phyloP scores from a whole-genome alignment of 2,329 filamentous ascomycete genomes.

The Aureobasidium musti region DNA sequence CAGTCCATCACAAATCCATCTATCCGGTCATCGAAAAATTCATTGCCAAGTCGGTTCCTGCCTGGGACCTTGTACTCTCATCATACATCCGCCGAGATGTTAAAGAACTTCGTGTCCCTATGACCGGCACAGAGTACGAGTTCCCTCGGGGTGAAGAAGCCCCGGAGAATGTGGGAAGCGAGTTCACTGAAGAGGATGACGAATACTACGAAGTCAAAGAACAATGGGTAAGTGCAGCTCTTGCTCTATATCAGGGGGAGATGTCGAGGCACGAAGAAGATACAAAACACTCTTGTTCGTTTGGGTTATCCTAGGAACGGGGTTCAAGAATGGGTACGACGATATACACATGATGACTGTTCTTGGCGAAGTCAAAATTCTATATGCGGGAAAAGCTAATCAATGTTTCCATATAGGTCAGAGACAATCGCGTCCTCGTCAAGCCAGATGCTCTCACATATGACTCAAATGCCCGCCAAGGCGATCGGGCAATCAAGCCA shows the following conservation, averaged over 20 bases:
- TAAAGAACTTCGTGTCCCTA: neutral
- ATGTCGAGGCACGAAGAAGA: neutral
- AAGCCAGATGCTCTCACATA: slow-evolving; percentile 7
- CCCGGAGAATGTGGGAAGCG: slow-evolving; percentile 9
- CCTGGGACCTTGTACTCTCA: slow-evolving; percentile 35
- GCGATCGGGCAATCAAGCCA: neutral
- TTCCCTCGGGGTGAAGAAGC: slow-evolving; percentile 20
- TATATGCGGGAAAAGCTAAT: too few species aligned
- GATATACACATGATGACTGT: neutral
- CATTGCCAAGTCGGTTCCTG: slow-evolving; percentile 35
- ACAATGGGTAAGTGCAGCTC: slow-evolving; percentile 19
- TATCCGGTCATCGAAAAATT: slow-evolving; percentile 37
- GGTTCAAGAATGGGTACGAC: neutral
- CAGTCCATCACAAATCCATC: slow-evolving; percentile 32
- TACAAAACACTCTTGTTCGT: neutral
- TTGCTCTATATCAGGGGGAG: slow-evolving; percentile 1
- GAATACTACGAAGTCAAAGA: neutral
- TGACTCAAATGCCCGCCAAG: neutral
- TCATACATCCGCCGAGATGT: neutral
- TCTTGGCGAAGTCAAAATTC: too few species aligned
- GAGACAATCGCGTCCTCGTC: slow-evolving; percentile 16
- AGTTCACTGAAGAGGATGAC: slow-evolving; percentile 18
- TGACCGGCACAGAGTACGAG: slow-evolving; percentile 11
- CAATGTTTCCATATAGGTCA: neutral
- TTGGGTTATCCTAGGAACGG: neutral